Evolutionary conservation across 2,329 filamentous ascomycete genomes (phyloP), one percentile per base, ranked within the genome.

Genomic region (Xylaria multiplex): DNA sequence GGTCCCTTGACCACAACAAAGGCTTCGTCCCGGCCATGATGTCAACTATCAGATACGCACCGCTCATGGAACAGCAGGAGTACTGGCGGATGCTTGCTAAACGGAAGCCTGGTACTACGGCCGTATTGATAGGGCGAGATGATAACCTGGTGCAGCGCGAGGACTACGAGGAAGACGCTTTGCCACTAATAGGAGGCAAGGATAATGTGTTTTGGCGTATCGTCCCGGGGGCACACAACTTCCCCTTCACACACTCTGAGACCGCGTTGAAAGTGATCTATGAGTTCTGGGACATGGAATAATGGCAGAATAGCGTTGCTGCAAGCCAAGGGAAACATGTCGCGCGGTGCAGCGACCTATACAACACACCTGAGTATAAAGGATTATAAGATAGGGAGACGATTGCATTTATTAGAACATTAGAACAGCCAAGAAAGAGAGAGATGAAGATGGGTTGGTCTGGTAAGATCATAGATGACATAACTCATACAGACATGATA

Each of bases 11-110:
- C 8, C 70, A 85, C 72, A 87, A 90, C 75, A 70, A 75, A 7
- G 88, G 87, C 11, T 90, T 90, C 74, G 82, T 90, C 13, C 82
- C 82, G 7, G 83, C 86, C 8, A 89, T 90, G 74, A 85, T 88
- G 80, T 85, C 83, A 55, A 85, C 84, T 53, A 80, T 90, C 62
- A 81, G 82, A 50, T 77, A 84, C 69, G 85, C 83, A 11, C 86
- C 86, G 9, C 79, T 90, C 62, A 81, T 82, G 59, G 81, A 80
- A 11, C 84, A 88, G 77, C 79, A 85, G 19, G 80, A 80, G 22
- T 80, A 79, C 37, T 90, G 86, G 85, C 73, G 73, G 45, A 75
- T 77, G 64, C 77, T 90, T 6, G 80, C 81, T 1, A 70, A 70
- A 59, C 78, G 83, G 40, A 71, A 76, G 59, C 73, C 79, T 7